phyloP scores from a whole-genome alignment of 148 eudicot species.

The Chenopodium album region DNA sequence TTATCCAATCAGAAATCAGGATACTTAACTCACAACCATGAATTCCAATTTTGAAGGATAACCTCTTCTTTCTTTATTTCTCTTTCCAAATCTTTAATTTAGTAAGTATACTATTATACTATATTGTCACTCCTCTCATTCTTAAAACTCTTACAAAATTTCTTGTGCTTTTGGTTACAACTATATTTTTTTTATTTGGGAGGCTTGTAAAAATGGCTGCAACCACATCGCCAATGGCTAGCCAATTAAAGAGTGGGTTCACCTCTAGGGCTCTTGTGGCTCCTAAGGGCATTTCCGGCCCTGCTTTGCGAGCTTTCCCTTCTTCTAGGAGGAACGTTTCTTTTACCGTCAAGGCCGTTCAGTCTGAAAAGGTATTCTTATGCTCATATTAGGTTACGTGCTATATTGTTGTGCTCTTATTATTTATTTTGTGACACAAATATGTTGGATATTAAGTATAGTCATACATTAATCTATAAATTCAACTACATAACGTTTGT shows the following conservation, averaged over 20 bases:
- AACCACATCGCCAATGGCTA: conserved; percentile 42
- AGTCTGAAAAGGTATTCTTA: conserved; percentile 34
- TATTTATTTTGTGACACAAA: too few species aligned
- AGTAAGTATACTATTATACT: background rate
- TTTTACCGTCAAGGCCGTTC: conserved; percentile 42
- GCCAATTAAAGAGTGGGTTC: conserved; percentile 40
- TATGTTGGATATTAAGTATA: too few species aligned
- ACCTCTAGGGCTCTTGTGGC: conserved; percentile 20
- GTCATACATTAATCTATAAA: too few species aligned
- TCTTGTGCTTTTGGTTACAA: background rate
- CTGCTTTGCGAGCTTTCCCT: conserved; percentile 33
- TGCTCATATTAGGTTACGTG: background rate
- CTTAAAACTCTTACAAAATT: background rate
- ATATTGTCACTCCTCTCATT: background rate
- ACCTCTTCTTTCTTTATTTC: conserved; percentile 14
- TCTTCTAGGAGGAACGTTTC: conserved; percentile 25
- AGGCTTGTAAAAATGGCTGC: conserved; percentile 27
- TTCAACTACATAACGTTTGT: too few species aligned
- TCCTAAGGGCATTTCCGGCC: conserved; percentile 43
- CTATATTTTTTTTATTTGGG: background rate
- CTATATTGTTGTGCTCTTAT: too few species aligned
- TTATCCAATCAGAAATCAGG: conserved; percentile 34
- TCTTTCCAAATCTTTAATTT: conserved; percentile 33
- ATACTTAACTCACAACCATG: conserved; percentile 32
- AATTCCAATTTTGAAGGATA: conserved; percentile 28